Evolutionary conservation across 2,329 filamentous ascomycete genomes (phyloP).

Genomic region (Alternaria brassicicola): DNA sequence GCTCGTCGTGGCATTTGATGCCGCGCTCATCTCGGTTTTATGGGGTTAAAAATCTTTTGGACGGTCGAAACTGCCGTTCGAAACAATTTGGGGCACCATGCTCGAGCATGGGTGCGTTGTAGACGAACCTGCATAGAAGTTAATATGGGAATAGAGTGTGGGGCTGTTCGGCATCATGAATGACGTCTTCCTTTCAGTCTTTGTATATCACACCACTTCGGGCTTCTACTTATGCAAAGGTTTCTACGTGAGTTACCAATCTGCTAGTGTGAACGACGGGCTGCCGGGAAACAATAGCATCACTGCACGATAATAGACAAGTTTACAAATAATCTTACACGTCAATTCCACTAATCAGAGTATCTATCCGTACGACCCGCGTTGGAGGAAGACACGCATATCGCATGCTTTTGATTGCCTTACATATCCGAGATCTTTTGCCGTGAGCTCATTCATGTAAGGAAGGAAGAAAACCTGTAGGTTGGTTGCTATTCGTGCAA

Average conservation of each 20-base stretch:
- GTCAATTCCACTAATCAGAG: neutral
- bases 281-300: neutral
- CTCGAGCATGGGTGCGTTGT: neutral
- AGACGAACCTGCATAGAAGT: neutral
- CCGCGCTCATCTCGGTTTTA: neutral
- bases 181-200: neutral
- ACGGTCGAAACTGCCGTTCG: neutral
- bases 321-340: neutral
- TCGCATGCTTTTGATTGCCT: neutral
- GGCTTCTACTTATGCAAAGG: neutral
- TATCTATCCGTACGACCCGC: neutral
- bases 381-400: neutral
- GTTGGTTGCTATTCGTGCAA: no score
- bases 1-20: accelerated
- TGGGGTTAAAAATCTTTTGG: neutral
- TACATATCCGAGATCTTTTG: neutral
- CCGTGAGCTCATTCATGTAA: neutral
- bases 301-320: neutral
- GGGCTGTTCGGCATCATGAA: conserved; percentile 1
- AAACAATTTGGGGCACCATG: neutral
- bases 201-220: neutral
- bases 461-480: neutral
- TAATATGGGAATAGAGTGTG: conserved; percentile 11
- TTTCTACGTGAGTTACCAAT: no score
- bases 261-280: neutral